phyloP scores from a whole-genome alignment of 805 yeast species.

The Komagataella pseudopastoris region DNA sequence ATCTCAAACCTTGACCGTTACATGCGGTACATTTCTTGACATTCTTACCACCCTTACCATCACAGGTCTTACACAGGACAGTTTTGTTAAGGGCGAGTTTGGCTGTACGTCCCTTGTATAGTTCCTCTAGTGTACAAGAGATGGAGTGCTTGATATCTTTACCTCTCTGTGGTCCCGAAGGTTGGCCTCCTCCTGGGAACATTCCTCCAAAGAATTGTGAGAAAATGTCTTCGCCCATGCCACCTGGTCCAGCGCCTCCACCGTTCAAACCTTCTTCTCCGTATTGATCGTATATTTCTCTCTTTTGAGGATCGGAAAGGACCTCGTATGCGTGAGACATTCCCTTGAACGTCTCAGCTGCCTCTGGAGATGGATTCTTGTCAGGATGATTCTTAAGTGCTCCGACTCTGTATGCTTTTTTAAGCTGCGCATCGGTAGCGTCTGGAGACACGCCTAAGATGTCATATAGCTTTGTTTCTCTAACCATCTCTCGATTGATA shows the following conservation, averaged over 20 bases:
- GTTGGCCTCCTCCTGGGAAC: slow-evolving; percentile 49
- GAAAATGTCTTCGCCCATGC: slow-evolving; percentile 40
- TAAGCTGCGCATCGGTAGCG: slow-evolving; percentile 60
- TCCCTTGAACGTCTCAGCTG: slow-evolving; percentile 91
- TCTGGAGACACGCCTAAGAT: slow-evolving; percentile 55
- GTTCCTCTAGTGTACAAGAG: slow-evolving; percentile 78
- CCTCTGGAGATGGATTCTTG: slow-evolving; percentile 76
- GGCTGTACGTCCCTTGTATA: slow-evolving; percentile 87
- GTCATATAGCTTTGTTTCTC: slow-evolving; percentile 70
- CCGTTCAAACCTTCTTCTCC: slow-evolving; percentile 90
- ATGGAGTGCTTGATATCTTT: slow-evolving; percentile 85
- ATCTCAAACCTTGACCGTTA: slow-evolving; percentile 84
- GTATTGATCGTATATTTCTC: slow-evolving; percentile 76
- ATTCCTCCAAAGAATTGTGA: slow-evolving; percentile 48
- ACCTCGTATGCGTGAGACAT: slow-evolving; percentile 79
- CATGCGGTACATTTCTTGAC: slow-evolving; percentile 81
- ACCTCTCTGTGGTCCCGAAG: slow-evolving; percentile 79
- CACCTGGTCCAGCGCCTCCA: slow-evolving; percentile 54
- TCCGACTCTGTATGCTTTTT: slow-evolving; percentile 71
- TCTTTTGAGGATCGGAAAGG: slow-evolving; percentile 77
- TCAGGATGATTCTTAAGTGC: slow-evolving; percentile 80
- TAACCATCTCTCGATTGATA: slow-evolving; percentile 39
- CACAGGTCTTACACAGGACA: slow-evolving; percentile 74
- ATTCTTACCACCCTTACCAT: slow-evolving; percentile 93
- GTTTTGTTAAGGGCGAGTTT: slow-evolving; percentile 92